Evolutionary conservation across 2,329 filamentous ascomycete species (phyloP).

Genomic region (Penicillium concentricum): DNA sequence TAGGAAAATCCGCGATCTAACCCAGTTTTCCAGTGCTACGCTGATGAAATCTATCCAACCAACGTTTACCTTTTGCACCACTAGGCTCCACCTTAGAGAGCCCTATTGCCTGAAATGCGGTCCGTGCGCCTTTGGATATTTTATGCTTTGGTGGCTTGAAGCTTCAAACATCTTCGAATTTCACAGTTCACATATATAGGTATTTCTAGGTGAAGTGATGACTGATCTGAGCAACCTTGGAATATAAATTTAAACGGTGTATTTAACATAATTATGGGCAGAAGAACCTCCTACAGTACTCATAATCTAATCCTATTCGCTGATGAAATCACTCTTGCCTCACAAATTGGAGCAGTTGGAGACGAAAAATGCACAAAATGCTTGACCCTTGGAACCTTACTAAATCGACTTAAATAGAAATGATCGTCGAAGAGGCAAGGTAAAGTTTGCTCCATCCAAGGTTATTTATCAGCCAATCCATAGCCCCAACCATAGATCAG

Average conservation of each 20-base stretch:
- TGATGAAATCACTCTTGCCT: not conserved
- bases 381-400: not conserved
- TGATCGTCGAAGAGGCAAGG: not conserved
- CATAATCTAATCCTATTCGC: not conserved
- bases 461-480: not conserved
- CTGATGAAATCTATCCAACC: not conserved
- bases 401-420: not conserved
- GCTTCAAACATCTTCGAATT: not conserved
- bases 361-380: not conserved
- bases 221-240: not conserved
- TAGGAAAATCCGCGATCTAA: not conserved
- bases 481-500: accelerated
- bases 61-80: accelerated
- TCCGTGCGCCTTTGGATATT: not conserved
- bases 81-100: not conserved
- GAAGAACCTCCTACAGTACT: not conserved
- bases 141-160: not conserved
- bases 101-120: no score
- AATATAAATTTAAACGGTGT: not conserved
- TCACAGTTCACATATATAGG: not conserved
- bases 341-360: not conserved
- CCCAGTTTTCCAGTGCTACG: not conserved
- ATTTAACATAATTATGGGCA: not conserved
- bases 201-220: no score
- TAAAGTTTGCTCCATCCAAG: not conserved